A percentile compares a stretch with the other conserved stretches of the same genome.
phyloP scores from a whole-genome alignment of 225 moss, liverwort and hornwort species.

The Polytrichum commune region DNA sequence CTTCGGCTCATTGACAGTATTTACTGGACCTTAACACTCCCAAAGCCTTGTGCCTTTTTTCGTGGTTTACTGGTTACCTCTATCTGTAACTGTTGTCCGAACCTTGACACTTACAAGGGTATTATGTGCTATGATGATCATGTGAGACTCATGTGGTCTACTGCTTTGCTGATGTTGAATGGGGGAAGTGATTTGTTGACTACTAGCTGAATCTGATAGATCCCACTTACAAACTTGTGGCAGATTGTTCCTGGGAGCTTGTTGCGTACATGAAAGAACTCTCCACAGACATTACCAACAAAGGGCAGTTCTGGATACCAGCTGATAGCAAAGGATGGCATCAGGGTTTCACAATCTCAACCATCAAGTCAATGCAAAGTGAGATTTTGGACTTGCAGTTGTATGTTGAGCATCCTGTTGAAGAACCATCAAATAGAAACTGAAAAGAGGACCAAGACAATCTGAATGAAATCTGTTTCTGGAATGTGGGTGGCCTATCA shows the following conservation, averaged over 20 bases:
- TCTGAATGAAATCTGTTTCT: too few species aligned
- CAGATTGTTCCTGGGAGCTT: conserved; percentile 88
- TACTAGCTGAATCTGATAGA: too few species aligned
- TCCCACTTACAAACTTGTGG: neutral
- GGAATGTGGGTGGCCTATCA: too few species aligned
- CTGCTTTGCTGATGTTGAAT: neutral
- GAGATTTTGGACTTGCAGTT: conserved; percentile 64
- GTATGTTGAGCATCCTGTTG: conserved; percentile 64
- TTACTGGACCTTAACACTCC: too few species aligned
- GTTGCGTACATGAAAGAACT: conserved; percentile 67
- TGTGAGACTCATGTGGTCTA: too few species aligned
- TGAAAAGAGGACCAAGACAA: neutral
- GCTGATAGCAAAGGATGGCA: conserved; percentile 68
- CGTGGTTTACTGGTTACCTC: too few species aligned
- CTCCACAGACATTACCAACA: conserved; percentile 51
- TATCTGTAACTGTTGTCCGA: too few species aligned
- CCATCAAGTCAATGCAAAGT: conserved; percentile 73
- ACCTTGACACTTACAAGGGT: too few species aligned
- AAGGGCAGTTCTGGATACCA: conserved; percentile 70
- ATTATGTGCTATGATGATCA: too few species aligned
- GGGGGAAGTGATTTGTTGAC: neutral
- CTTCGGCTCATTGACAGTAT: too few species aligned
- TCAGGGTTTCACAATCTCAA: conserved; percentile 48
- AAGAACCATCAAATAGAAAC: conserved; percentile 3
- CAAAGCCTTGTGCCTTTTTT: too few species aligned